Conservation (phyloP, 177 flowering plant species). For the Vitis hybrid region DNA sequence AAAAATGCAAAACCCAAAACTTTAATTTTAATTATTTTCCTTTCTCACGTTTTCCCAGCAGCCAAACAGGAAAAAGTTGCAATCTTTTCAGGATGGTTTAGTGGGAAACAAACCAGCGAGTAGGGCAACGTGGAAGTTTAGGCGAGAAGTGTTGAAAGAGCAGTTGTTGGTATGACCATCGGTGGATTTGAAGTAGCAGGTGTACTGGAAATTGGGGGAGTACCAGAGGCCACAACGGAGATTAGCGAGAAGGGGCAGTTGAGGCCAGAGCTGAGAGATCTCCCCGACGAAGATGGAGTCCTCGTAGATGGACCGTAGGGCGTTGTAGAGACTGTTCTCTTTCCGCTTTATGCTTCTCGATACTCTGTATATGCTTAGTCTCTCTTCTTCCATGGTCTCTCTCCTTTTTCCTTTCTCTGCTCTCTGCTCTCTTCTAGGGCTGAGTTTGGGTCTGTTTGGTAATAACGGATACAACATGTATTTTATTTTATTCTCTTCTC, state of each 20-base stretch:
- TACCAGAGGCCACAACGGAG: slow-evolving; percentile 98
- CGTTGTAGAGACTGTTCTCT: slow-evolving; percentile 71
- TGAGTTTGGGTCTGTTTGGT: background rate
- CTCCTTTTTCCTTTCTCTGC: background rate
- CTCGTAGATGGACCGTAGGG: slow-evolving; percentile 76
- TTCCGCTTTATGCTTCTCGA: slow-evolving; percentile 62
- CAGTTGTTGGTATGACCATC: slow-evolving; percentile 90
- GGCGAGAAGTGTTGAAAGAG: slow-evolving; percentile 86
- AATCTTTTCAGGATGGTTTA: too few relatives aligned
- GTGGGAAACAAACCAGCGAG: slow-evolving; percentile 55
- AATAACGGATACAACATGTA: too few relatives aligned
- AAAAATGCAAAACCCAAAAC: too few relatives aligned
- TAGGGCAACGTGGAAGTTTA: slow-evolving; percentile 81
- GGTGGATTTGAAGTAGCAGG: slow-evolving; percentile 95
- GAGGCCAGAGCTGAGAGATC: slow-evolving; percentile 77
- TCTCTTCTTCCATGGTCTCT: slow-evolving; percentile 29
- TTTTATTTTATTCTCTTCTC: too few relatives aligned
- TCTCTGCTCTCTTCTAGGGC: background rate
- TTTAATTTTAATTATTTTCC: too few relatives aligned
- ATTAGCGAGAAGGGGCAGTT: slow-evolving; percentile 79
- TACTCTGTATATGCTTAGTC: slow-evolving; percentile 70
- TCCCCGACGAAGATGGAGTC: slow-evolving; percentile 89
- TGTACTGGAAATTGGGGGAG: slow-evolving; percentile 53
- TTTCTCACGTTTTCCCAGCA: too few relatives aligned
- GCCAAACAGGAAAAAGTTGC: too few relatives aligned